These are phyloP conservation scores for Cryphonectria radicalis DNA, from an alignment of 2,329 filamentous ascomycete genomes.

Conservation along the genomic window DNA sequence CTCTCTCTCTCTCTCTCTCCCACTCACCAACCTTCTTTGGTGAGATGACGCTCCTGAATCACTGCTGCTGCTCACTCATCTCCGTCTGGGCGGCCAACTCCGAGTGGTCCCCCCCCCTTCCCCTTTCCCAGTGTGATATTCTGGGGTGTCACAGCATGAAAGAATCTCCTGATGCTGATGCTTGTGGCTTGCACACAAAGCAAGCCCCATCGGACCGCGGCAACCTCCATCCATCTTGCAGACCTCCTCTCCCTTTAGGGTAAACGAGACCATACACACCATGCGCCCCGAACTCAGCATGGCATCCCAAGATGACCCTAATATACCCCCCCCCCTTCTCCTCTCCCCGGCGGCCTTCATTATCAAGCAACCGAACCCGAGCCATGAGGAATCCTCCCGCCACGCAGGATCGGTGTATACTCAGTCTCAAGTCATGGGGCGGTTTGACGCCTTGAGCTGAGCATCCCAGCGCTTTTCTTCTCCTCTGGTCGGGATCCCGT, in stretches of 20 bases:
- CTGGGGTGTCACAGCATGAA: neutral
- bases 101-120: neutral
- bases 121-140: neutral
- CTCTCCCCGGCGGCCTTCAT: neutral
- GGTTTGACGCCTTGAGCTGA: neutral
- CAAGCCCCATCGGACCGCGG: neutral
- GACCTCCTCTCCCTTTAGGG: neutral
- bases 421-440: too few relatives aligned
- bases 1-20: neutral
- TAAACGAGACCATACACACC: neutral
- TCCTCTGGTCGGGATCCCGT: too few relatives aligned
- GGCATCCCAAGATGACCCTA: neutral
- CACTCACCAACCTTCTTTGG: neutral
- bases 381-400: neutral
- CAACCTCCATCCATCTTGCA: neutral
- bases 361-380: neutral
- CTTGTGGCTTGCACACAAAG: neutral
- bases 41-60: neutral
- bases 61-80: neutral
- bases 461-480: neutral
- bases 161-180: conserved; percentile 1
- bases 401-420: neutral
- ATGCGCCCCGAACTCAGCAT: neutral
- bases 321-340: too few relatives aligned
- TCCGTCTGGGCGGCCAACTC: neutral